A percentile compares a stretch with the other conserved stretches of the same genome.
Evolutionary conservation across 805 yeast species (phyloP).

Genomic region (Ogataea henricii): DNA sequence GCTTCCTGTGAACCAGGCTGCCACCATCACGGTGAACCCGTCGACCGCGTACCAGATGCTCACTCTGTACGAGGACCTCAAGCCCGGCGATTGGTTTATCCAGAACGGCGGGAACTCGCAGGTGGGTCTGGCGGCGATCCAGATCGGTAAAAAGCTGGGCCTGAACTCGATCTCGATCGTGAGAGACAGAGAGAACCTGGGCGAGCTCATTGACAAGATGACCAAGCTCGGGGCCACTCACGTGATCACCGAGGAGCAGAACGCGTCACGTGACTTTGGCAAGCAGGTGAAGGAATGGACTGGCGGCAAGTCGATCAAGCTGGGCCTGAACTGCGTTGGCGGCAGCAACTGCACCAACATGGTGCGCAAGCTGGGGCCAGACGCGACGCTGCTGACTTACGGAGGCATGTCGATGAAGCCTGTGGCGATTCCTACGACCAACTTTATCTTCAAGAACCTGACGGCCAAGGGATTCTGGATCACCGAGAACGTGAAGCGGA

Average conservation of each 20-base stretch:
- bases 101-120: conserved; percentile 97
- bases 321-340: conserved; percentile 92
- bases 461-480: conserved; percentile 93
- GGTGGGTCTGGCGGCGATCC: conserved; percentile 90
- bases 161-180: conserved; percentile 84
- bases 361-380: conserved; percentile 74
- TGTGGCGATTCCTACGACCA: conserved; percentile 83
- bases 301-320: conserved; percentile 54
- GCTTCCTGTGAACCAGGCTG: conserved; percentile 63
- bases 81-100: conserved; percentile 84
- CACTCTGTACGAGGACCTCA: conserved; percentile 60
- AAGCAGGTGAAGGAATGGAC: conserved; percentile 58
- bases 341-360: conserved; percentile 82
- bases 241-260: conserved; percentile 88
- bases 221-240: conserved; percentile 75
- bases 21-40: conserved; percentile 91
- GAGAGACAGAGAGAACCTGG: conserved; percentile 80
- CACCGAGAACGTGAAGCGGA: conserved; percentile 59
- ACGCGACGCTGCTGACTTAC: conserved; percentile 83
- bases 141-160: conserved; percentile 77
- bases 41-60: conserved; percentile 90
- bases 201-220: conserved; percentile 56
- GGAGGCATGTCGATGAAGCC: conserved; percentile 99
- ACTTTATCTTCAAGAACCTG: conserved; percentile 86
- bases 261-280: conserved; percentile 66